Evolutionary conservation across 345 rosid genomes (phyloP), one percentile per base, ranked within the genome.

Genomic region (Salix koriyanagi): DNA sequence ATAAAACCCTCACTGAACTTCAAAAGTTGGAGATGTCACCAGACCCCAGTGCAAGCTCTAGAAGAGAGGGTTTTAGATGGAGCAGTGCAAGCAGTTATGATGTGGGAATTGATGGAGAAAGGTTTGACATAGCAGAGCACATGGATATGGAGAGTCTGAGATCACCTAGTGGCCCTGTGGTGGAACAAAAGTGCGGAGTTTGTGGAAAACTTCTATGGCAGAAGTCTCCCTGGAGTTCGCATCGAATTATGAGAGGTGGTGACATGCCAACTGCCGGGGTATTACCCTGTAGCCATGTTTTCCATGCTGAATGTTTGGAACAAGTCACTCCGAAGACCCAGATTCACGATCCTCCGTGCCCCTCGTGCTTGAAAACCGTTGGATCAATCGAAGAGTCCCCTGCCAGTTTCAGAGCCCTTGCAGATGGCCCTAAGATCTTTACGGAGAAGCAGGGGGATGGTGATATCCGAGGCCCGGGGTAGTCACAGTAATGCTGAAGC

Each of bases 301-400:
- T 85, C 83, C 98, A 94, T 79, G 93, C 93, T 5, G 97, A 94
- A 76, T 94, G 98, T 84, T 85, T 94, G 89, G 98, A 94, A 70
- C 91, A 94, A 80, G 78, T 83, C 72, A 89, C 94, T 1, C 88
- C 95, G 19, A 88, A 91, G 71, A 75, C 82, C 69, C 90, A 94
- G 78, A 83, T 84, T 42, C 86, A 86, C 70, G 97, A 94, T 54
- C 98, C 97, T 26, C 88, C 88, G 44, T 90, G 95, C 78, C 97
- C 94, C 65, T 69, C 79, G 56, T 94, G 97, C 78, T 81, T 85
- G 80, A 87, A 91, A 83, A 84, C 77, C 67, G 34, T 85, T n/a
- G 86, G 85, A 74, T 67, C 76, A 37, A 46, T 76, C 2, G 90
- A 88, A 58, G 94, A 88, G 75, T 82, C 88, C 26, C 41, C 82